Base-by-base conservation (phyloP, 2,329 filamentous ascomycete genomes). In the Cadophora sp. region DNA sequence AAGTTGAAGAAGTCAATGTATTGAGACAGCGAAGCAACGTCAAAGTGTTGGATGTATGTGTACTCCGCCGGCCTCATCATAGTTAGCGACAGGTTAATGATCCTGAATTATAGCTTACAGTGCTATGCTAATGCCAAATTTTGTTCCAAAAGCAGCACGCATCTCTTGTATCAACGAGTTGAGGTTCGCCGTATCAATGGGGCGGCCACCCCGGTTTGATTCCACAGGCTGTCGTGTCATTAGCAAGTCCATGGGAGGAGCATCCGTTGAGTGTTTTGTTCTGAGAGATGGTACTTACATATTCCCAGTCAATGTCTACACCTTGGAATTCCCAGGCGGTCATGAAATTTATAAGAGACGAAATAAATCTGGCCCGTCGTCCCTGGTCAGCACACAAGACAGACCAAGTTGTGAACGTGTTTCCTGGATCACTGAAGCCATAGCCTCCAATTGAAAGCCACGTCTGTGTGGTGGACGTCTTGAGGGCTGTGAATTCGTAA, bases 291-390 rank as follows among this genome's bases (percentile, higher is more conserved):
- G 1, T 1, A 48, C 58, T 48, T 36, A 60, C 58, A 64, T 80
- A 83, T 60, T 84, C 81, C 82, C 82, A 84, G 66, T 84, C 81
- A 0, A 84, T 65, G 64, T 85, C 82, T 2, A 81, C 75, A 1
- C 82, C 81, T 11, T 80, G 73, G 63, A 83, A 82, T 2, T 77
- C 77, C 62, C 79, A 79, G 30, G 66, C 63, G 0, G 68, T 48
- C 76, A 82, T 78, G 67, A 79, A 81, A 1, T 55, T 27, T 27
- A 67, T 68, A 0, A 80, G 60, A 0, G 78, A 81, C 0, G 50
- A 41, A 61, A 83, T 81, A 66, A 83, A 83, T 0, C 70, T 67
- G 1, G 75, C 73, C 7, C 79, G 72, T 53, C 73, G 76, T 1
- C 60, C 70, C 1, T 69, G 41, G 0, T 66, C 72, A 0, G 71